phyloP scores from a whole-genome alignment of 208 protist genomes.

The Trypanosoma lewisi region DNA sequence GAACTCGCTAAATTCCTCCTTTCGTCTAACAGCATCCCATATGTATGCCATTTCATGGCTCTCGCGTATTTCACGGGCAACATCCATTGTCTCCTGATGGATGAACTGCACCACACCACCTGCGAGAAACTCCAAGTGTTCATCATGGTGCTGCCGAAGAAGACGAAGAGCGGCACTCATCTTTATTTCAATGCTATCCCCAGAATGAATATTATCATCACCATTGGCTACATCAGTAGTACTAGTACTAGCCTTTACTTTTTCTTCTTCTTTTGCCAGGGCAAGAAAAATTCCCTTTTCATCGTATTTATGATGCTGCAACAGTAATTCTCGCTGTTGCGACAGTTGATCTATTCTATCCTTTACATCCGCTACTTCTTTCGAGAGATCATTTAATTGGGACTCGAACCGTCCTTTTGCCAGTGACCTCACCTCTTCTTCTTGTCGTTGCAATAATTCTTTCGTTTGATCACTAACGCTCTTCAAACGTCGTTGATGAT shows the following conservation, averaged over 20 bases:
- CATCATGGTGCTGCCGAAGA: constrained; percentile 40
- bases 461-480: constrained; percentile 28
- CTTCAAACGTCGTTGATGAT: constrained; percentile 32
- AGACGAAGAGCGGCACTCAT: constrained; percentile 26
- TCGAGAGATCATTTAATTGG: constrained; percentile 24
- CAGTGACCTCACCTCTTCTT: constrained; percentile 32
- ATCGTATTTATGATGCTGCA: constrained; percentile 26
- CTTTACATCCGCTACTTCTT: not conserved
- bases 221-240: not conserved
- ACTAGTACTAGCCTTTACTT: not conserved
- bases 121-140: constrained; percentile 31
- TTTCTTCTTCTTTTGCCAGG: constrained; percentile 10
- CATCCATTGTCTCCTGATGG: constrained; percentile 45
- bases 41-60: constrained; percentile 38
- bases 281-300: constrained; percentile 23
- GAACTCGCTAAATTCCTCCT: constrained; percentile 35
- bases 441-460: constrained; percentile 24
- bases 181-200: constrained; percentile 16
- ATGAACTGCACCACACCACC: constrained; percentile 54
- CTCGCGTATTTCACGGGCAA: constrained; percentile 38
- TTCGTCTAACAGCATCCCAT: constrained; percentile 41
- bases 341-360: constrained; percentile 15
- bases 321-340: constrained; percentile 24
- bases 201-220: not conserved
- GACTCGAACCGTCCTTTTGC: constrained; percentile 35